Base-by-base conservation (phyloP, 805 yeast genomes). In the Myxozyma vanderwaltii region DNA sequence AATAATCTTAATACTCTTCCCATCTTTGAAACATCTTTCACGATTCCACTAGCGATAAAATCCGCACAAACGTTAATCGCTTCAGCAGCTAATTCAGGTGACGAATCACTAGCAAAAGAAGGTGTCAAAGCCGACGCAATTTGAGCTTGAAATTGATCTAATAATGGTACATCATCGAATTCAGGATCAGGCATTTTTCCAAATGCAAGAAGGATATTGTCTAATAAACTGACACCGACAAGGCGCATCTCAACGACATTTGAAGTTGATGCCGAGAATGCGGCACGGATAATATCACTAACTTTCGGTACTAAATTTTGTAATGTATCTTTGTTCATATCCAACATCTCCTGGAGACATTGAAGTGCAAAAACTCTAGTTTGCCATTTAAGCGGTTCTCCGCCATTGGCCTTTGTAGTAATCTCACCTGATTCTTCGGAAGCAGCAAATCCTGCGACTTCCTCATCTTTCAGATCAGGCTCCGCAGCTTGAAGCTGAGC, bases 61-160 rank as follows among this genome's bases (percentile, higher is more conserved):
- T 84, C 85, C 0, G 96, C 91, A 38, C 88, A 83, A 1, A 91
- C 87, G 41, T 82, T 82, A 36, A 92, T 81, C 0, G 97, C 96
- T 54, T 81, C 82, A 23, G 88, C 82, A 0, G 92, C 91, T 0
- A 90, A 80, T 38, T 81, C 81, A 1, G 95, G 83, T 12, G 86
- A 85, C 57, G 91, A 85, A 19, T 85, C 91, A 2, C 80, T 76
- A 35, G 80, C 81, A 74, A 94, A 92, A 10, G 96, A 89, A 0
- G 97, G 96, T 50, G 90, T 81, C 56, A 92, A 77, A 0, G 98
- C 96, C 58, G 96, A 86, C 8, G 89, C 86, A 8, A 94, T 89
- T 67, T 90, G 97, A 0, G 98, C 98, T 68, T 94, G 97, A 68
- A 88, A 96, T 72, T 91, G 97, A 65, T 89, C 96, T 44, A 92